phyloP scores from a whole-genome alignment of 805 yeast species.

The Grigorovia transvaalensis region DNA sequence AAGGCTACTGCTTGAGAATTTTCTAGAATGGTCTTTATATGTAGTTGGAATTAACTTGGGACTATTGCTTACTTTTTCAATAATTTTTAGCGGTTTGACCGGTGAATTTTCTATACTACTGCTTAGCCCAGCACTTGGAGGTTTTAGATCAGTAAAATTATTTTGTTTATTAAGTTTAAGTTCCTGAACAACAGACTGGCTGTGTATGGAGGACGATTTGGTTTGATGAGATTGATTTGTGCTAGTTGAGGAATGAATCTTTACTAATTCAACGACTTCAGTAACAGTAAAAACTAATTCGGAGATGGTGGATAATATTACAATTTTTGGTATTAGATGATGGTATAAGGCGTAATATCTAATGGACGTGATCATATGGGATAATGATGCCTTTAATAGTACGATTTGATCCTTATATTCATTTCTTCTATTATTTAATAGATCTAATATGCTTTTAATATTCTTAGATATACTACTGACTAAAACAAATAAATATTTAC shows the following conservation, averaged over 20 bases:
- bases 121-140: not conserved
- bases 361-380: slow-evolving; percentile 65
- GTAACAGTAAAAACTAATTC: slow-evolving; percentile 60
- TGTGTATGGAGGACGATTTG: not conserved
- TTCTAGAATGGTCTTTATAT: slow-evolving; percentile 9
- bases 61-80: slow-evolving; percentile 33
- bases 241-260: slow-evolving; percentile 3
- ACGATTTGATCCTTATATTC: slow-evolving; percentile 33
- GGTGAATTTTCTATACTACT: slow-evolving; percentile 22
- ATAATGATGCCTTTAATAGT: slow-evolving; percentile 47
- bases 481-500: slow-evolving; percentile 13
- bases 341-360: slow-evolving; percentile 60
- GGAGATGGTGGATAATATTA: slow-evolving; percentile 63
- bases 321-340: slow-evolving; percentile 54
- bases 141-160: not conserved
- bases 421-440: not conserved
- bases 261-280: slow-evolving; percentile 37
- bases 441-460: not conserved
- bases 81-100: slow-evolving; percentile 60
- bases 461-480: slow-evolving; percentile 10
- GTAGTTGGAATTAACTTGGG: slow-evolving; percentile 3
- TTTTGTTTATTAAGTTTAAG: not conserved
- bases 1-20: slow-evolving; percentile 21
- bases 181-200: not conserved
- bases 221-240: not conserved